Evolutionary conservation across 129 eudicot genomes (phyloP), one percentile per base, ranked within the genome.

Genomic region (Calendula officinalis): DNA sequence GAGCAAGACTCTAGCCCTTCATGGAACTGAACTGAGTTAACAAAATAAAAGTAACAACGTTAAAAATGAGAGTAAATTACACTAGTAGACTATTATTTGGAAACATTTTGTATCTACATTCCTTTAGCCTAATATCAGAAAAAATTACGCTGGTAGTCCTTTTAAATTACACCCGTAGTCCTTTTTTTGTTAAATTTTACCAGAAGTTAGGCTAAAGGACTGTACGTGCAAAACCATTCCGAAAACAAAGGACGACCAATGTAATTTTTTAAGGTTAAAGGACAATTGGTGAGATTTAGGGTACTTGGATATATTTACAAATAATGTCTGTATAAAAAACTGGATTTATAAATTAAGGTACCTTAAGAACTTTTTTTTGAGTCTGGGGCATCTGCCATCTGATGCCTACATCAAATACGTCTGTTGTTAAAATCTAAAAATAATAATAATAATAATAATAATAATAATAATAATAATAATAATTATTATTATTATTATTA

Each of bases 1-100:
- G 83, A 77, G 64, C 97, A 90, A 1, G 64, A 74, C 12, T 79
- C 83, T 3, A 83, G 70, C 65, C 67, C 73, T 73, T 66, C 55
- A 38, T 73, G 73, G 38, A 73, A 60, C 78, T 56, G 72, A 35
- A 66, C 56, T 65, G 67, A 65, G 54, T 56, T 40, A 13, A 73
- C 60, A 64, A 27, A 36, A 64, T 56, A 37, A n/a, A 32, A 62
- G 40, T 15, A 48, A 48, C 6, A 68, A 45, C 13, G 64, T 64
- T 35, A 30, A 13, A 53, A 41, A 4, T 12, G 12, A 11, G 13
- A 46, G 52, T 22, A 22, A 22, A 22, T 22, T 22, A 22, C 30
- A 22, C 30, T 22, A 22, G 1, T 22, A 2, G n/a, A n/a, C n/a
- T n/a, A n/a, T n/a, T n/a, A n/a, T n/a, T 22, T 22, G 30, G 30